Evolutionary conservation across 805 yeast genomes (phyloP), one percentile per base, ranked within the genome.

Genomic region (Kuraishia capsulata): DNA sequence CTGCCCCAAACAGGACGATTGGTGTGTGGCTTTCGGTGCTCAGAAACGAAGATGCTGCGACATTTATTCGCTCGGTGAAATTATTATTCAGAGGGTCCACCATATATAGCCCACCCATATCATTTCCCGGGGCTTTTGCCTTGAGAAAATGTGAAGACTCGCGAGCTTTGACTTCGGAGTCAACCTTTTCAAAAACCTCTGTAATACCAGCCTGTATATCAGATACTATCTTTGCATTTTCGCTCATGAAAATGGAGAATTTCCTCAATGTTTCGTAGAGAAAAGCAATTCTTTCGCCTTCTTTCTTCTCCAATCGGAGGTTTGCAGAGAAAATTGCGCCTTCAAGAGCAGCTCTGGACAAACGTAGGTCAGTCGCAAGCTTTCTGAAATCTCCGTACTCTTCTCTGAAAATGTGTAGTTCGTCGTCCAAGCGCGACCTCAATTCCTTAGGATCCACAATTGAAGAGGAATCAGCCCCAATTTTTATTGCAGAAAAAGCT

Each of bases 81-180:
- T n/a, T 18, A 16, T 21, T 33, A 16, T 33, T 33, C 28, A n/a
- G n/a, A 11, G 36, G 36, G 14, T 20, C 24, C n/a, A 33, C 36
- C 9, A 11, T 4, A 16, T 33, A 33, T 8, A 33, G 36, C 5
- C 36, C 36, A 10, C 36, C 36, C 8, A 16, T 31, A 9, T 9
- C 18, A 6, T 13, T 14, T 6, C 8, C 18, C 10, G 34, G 34
- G 5, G 34, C 34, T 4, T 14, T 35, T 16, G 30, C 21, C 21
- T 35, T 17, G 16, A 35, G 16, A 11, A 19, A 17, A 8, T n/a
- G 5, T 5, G 32, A n/a, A 17, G 23, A 13, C 33, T 20, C 33
- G 10, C n/a, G 11, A 13, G 24, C 26, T 20, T 14, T 19, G 20
- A 13, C 26, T n/a, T 33, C 28, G 3, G 16, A 6, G 26, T 16